These are phyloP conservation scores for Pisolithus thermaeus DNA, from an alignment of 1,284 basidiomycete genomes.

Conservation along the genomic window DNA sequence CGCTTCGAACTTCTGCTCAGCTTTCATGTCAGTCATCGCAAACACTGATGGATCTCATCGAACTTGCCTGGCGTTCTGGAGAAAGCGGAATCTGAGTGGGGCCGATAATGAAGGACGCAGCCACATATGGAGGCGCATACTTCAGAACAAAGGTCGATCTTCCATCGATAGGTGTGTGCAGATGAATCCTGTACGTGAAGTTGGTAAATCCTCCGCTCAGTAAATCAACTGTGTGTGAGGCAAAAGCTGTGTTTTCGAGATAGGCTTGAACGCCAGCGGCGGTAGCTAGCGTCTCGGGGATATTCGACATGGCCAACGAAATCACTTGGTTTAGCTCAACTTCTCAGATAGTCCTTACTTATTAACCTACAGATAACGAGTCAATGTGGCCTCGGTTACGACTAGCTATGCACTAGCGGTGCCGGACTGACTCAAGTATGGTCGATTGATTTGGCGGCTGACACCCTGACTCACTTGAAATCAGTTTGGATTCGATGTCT, in stretches of 20 bases:
- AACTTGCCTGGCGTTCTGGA: slow-evolving; percentile 47
- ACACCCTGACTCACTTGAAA: no score
- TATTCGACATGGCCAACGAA: background rate
- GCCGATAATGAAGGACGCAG: slow-evolving; percentile 10
- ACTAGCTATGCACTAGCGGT: background rate
- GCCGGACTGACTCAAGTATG: background rate
- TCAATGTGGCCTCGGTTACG: background rate
- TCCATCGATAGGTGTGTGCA: slow-evolving; percentile 35
- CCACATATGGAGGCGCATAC: slow-evolving; percentile 45
- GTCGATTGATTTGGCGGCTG: background rate
- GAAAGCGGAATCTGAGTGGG: slow-evolving; percentile 30
- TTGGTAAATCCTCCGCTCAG: slow-evolving; percentile 50
- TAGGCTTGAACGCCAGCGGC: slow-evolving; percentile 33
- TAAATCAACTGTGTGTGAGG: slow-evolving; percentile 24
- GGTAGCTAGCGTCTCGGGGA: slow-evolving; percentile 23
- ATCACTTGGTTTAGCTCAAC: background rate
- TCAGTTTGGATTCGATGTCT: no score
- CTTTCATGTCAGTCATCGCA: background rate
- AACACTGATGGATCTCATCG: background rate
- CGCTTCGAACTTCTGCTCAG: slow-evolving; percentile 42
- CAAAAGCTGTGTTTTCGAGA: slow-evolving; percentile 36
- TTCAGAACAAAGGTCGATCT: slow-evolving; percentile 47
- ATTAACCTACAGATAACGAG: background rate
- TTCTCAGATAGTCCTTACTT: background rate
- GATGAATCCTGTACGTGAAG: slow-evolving; percentile 46